A percentile compares a stretch with the other conserved stretches of the same genome.
Conservation (phyloP, 23 red algal species). For the Gracilariopsis chorda region DNA sequence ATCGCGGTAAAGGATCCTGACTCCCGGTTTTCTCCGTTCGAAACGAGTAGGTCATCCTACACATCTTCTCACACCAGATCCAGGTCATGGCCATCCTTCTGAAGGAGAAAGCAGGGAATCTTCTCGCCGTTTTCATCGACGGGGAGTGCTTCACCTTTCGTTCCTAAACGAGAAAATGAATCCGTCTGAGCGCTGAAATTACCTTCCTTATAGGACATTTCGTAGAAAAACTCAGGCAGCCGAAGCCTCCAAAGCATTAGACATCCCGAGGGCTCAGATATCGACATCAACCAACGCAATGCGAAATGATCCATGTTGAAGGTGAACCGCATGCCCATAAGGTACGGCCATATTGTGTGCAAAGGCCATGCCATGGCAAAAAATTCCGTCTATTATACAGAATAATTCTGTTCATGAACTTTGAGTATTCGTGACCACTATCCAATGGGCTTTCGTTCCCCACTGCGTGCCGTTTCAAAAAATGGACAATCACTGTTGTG, state of each 20-base stretch:
- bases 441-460: not conserved
- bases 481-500: too few relatives aligned
- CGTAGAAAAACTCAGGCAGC: not conserved
- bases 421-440: not conserved
- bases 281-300: not conserved
- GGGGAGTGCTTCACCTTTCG: too few relatives aligned
- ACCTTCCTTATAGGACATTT: not conserved
- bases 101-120: too few relatives aligned
- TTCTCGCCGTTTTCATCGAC: too few relatives aligned
- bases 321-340: not conserved
- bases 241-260: not conserved
- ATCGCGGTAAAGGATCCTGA: too few relatives aligned
- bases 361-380: not conserved
- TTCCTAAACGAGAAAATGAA: not conserved
- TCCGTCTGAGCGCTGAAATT: not conserved
- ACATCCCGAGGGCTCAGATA: not conserved
- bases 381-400: not conserved
- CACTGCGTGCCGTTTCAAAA: not conserved
- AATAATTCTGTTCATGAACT: not conserved
- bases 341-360: not conserved
- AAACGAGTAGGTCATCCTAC: too few relatives aligned
- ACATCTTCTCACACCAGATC: too few relatives aligned
- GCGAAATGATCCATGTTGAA: not conserved
- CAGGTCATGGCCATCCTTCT: too few relatives aligned
- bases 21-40: too few relatives aligned